These are phyloP conservation scores for Pseudocohnilembus persalinus DNA, from an alignment of 169 alveolate species.

Conservation along the genomic window DNA sequence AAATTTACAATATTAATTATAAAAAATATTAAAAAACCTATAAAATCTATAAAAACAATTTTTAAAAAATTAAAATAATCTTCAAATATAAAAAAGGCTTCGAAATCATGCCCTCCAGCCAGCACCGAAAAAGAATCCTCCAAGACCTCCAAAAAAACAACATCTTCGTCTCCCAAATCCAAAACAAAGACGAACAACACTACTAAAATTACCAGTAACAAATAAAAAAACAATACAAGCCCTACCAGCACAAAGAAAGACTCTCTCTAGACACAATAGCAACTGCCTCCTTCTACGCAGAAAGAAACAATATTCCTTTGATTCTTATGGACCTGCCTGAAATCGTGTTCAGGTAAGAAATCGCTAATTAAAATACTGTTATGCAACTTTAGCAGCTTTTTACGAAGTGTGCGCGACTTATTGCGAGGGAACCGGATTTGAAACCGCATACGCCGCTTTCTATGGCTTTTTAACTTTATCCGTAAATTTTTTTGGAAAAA, in stretches of 20 bases:
- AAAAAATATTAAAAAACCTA: not conserved
- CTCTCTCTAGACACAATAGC: conserved; percentile 28
- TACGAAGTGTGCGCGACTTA: conserved; percentile 1
- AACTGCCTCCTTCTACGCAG: conserved; percentile 35
- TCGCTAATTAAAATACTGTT: conserved; percentile 29
- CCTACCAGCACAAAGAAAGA: conserved; percentile 23
- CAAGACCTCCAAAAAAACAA: conserved; percentile 4
- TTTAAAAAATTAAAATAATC: not conserved
- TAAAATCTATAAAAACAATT: not conserved
- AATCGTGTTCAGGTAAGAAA: conserved; percentile 24
- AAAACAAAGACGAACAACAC: conserved; percentile 2
- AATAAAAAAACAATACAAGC: conserved; percentile 20
- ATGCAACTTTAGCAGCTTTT: conserved; percentile 33
- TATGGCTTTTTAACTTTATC: conserved; percentile 38
- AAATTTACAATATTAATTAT: not conserved
- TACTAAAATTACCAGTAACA: conserved; percentile 25
- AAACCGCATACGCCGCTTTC: conserved; percentile 34
- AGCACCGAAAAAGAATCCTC: not conserved
- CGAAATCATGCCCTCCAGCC: conserved; percentile 36
- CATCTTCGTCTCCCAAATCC: not conserved
- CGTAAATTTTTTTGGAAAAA: conserved; percentile 27
- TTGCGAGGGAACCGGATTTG: conserved; percentile 37
- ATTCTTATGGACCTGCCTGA: conserved; percentile 36
- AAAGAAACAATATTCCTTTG: conserved; percentile 33
- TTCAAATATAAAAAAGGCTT: not conserved